Evolutionary conservation across 768 basidiomycete species (phyloP).

Genomic region (Boletus rubropictus): DNA sequence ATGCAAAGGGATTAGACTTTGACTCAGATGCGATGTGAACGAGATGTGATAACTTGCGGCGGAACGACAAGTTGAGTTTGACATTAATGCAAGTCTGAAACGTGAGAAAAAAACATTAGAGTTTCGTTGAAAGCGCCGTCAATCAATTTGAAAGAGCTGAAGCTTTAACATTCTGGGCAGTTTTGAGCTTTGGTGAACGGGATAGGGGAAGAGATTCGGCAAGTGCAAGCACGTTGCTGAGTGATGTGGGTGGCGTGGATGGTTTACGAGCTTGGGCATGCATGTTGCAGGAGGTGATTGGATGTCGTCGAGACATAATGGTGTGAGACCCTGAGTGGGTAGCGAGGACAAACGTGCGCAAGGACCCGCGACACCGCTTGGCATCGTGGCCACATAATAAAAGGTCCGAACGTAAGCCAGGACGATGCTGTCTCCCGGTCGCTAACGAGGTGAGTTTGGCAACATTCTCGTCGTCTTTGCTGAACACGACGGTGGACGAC

Average conservation of each 20-base stretch:
- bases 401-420: conserved; percentile 18
- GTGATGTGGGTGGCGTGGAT: neutral
- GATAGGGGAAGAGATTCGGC: neutral
- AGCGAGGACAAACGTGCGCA: conserved; percentile 32
- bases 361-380: conserved; percentile 32
- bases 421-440: conserved; percentile 10
- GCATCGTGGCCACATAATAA: conserved; percentile 22
- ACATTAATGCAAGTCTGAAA: neutral
- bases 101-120: conserved; percentile 13
- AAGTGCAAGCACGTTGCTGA: conserved; percentile 17
- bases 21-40: too few species aligned
- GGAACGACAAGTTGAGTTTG: neutral
- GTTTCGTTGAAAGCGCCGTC: conserved; percentile 12
- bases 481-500: conserved; percentile 9
- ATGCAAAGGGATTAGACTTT: too few species aligned
- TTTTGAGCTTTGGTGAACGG: neutral
- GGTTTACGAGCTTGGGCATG: conserved; percentile 15
- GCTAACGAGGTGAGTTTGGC: conserved; percentile 16
- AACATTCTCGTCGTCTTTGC: conserved; percentile 3
- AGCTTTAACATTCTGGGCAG: conserved; percentile 2
- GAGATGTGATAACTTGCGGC: too few species aligned
- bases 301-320: conserved; percentile 5
- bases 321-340: conserved; percentile 11
- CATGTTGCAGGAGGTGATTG: conserved; percentile 27
- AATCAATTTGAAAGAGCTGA: conserved; percentile 25